Percentiles rank a stretch among this genome's conserved stretches.
Evolutionary conservation across 2,329 filamentous ascomycete species (phyloP).

Genomic region (Aureobasidium uvarum): DNA sequence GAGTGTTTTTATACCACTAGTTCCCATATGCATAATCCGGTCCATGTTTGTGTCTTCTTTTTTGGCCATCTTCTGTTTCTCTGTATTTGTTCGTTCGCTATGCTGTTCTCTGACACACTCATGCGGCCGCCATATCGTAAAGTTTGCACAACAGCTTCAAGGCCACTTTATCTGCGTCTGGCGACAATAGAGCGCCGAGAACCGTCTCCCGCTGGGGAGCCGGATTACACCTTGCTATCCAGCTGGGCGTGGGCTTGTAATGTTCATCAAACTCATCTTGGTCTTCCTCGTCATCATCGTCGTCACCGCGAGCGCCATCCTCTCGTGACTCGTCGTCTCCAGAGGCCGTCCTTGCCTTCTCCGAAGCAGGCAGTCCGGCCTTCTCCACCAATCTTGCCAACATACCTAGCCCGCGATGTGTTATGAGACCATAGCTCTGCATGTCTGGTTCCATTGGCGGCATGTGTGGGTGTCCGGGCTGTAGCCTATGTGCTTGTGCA

Average conservation of each 20-base stretch:
- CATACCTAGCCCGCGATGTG: conserved; percentile 49
- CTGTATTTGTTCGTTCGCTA: neutral
- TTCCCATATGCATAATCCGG: conserved; percentile 19
- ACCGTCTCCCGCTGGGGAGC: conserved; percentile 49
- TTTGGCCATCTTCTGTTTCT: neutral
- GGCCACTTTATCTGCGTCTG: conserved; percentile 45
- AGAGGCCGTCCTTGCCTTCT: conserved; percentile 27
- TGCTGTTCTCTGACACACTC: neutral
- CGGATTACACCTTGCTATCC: conserved; percentile 42
- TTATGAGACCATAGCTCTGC: conserved; percentile 38
- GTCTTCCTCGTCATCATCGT: conserved; percentile 32
- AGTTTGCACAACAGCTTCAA: conserved; percentile 44
- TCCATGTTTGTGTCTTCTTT: neutral
- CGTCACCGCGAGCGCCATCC: conserved; percentile 30
- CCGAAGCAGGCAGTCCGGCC: conserved; percentile 34
- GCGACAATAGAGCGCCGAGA: conserved; percentile 48
- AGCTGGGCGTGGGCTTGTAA: conserved; percentile 24
- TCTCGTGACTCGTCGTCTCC: conserved; percentile 6
- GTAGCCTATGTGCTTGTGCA: conserved; percentile 27
- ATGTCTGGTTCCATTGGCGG: conserved; percentile 31
- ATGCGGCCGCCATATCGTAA: conserved; percentile 36
- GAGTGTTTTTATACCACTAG: conserved; percentile 7
- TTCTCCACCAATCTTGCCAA: conserved; percentile 49
- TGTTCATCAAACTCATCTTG: conserved; percentile 31
- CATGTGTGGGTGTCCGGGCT: conserved; percentile 30